Percentiles rank a stretch among this genome's conserved stretches.
These are phyloP conservation scores for Ophiosphaerella narmari DNA, from an alignment of 2,329 filamentous ascomycete species.

Conservation along the genomic window DNA sequence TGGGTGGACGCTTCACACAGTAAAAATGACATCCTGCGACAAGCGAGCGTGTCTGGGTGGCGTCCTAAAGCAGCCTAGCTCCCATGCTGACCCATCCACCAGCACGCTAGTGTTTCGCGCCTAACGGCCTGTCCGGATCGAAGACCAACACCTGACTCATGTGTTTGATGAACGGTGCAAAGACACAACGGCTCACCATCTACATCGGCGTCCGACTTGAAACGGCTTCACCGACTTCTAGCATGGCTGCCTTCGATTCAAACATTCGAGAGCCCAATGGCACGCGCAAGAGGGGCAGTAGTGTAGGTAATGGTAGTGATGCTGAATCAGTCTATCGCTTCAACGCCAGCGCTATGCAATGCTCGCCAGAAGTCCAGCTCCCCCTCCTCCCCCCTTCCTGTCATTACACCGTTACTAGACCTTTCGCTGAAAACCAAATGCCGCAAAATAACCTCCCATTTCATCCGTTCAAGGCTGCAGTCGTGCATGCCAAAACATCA, in stretches of 20 bases:
- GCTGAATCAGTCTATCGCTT: background rate
- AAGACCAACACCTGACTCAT: background rate
- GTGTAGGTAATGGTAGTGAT: background rate
- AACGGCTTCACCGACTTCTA: background rate
- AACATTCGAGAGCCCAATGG: background rate
- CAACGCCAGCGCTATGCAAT: constrained; percentile 42
- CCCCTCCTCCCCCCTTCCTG: no score
- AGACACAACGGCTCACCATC: background rate
- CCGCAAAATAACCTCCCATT: background rate
- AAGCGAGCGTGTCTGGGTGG: constrained; percentile 8
- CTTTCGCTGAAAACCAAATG: no score
- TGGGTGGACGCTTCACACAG: no score
- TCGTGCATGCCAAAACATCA: background rate
- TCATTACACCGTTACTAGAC: background rate
- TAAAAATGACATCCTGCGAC: constrained; percentile 17
- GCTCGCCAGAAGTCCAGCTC: background rate
- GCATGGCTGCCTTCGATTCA: background rate
- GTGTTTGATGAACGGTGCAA: constrained; percentile 1
- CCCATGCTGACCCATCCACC: constrained; percentile 10
- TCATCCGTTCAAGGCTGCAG: background rate
- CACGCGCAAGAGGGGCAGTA: background rate
- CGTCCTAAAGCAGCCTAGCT: constrained; percentile 6
- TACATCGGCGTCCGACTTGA: background rate
- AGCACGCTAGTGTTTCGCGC: constrained; percentile 18
- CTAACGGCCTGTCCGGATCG: constrained; percentile 1